Percentiles rank a stretch among this genome's conserved stretches.
Evolutionary conservation across 2,329 filamentous ascomycete genomes (phyloP).

Genomic region (Ciborinia camelliae): DNA sequence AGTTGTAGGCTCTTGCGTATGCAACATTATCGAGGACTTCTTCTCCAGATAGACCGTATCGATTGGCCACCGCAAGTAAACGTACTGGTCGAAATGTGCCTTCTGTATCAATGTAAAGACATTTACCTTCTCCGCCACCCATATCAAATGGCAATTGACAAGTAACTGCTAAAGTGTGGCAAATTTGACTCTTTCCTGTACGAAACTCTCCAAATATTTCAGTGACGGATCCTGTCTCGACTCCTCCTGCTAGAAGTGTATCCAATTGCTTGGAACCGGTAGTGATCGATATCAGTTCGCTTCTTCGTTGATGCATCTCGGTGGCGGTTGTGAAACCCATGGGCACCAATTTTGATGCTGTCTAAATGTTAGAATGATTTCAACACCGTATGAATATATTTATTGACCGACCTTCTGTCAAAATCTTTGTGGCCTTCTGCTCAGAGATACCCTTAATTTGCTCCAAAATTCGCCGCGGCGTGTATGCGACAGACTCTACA

Average conservation of each 20-base stretch:
- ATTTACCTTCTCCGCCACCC: constrained; percentile 97
- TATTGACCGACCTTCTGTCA: constrained; percentile 69
- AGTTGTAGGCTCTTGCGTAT: constrained; percentile 97
- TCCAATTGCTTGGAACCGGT: constrained; percentile 97
- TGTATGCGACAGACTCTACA: constrained; percentile 94
- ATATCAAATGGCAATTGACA: constrained; percentile 98
- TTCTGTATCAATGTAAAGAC: constrained; percentile 97
- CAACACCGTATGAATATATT: not conserved
- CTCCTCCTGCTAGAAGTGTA: constrained; percentile 86
- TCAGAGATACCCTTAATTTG: constrained; percentile 98
- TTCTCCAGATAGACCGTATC: constrained; percentile 91
- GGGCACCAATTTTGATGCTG: constrained; percentile 91
- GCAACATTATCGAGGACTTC: constrained; percentile 98
- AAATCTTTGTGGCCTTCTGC: constrained; percentile 88
- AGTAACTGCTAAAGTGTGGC: constrained; percentile 96
- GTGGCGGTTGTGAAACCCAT: constrained; percentile 99
- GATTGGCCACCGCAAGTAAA: constrained; percentile 84
- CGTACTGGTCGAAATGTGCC: constrained; percentile 94
- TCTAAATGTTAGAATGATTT: constrained; percentile 13
- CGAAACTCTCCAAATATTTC: constrained; percentile 98
- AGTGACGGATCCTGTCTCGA: constrained; percentile 96
- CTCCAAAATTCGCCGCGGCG: constrained; percentile 75
- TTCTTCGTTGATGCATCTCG: constrained; percentile 96
- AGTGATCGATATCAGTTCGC: constrained; percentile 95
- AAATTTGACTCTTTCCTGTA: constrained; percentile 98